Base-by-base conservation (phyloP, 1,139 yeast species). In the Suhomyces maxii region DNA sequence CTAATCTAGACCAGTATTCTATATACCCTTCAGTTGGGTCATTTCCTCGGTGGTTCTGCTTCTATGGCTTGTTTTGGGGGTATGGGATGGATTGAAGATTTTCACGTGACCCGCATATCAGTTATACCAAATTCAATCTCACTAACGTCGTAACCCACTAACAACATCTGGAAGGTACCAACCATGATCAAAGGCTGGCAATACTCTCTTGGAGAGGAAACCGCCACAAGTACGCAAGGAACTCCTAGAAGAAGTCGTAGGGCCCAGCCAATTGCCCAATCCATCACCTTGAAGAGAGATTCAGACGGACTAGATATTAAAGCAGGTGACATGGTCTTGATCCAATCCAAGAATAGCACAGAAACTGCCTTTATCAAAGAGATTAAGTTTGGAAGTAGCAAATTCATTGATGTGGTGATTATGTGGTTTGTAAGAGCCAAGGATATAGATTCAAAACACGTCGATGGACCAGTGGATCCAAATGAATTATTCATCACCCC, bases 401-500 rank as follows among this genome's bases (percentile, higher is more conserved):
- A 59, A 32, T 73, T 65, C 47, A 51, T 77, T 4, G 79, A 73
- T 26, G 48, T 79, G 3, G 53, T 57, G 28, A 77, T 69, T 10
- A 42, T 67, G 14, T 71, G 76, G 71, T 73, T 76, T 46, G 53
- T 64, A 6, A 52, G 62, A 34, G 47, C 54, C 11, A 7, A 47
- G 1, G 73, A 71, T 36, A 54, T 69, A 7, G 63, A 57, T 7
- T 30, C 45, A 3, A 51, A 53, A 1, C 52, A 53, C 3, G 34
- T 61, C 10, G 63, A 67, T 0, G 46, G 49, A 31, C 42, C 37
- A 8, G 42, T 40, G 7, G 53, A 51, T 2, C 46, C 47, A 2
- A 65, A 70, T 51, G 83, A 79, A 53, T 46, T 79, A 9, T 72
- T 76, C 44, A 51, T 79, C 13, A 70, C 82, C 1, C 68, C 81